phyloP scores from a whole-genome alignment of 441 rosid species.

The Gossypium gossypioides region DNA sequence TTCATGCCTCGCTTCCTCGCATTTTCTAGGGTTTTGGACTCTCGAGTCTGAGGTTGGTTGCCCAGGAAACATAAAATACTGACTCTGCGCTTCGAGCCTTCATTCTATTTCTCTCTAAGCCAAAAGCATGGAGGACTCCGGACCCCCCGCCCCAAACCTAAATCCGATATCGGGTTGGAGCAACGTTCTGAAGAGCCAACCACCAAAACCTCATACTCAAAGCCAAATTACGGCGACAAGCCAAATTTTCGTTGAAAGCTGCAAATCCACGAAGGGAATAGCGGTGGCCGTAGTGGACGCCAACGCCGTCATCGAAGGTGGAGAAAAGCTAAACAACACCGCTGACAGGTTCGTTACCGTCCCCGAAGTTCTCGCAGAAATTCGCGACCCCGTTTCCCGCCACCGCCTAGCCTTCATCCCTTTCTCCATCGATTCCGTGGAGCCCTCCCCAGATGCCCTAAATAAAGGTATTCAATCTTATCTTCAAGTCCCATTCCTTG shows the following conservation, averaged over 20 bases:
- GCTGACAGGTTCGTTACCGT: slow-evolving; percentile 78
- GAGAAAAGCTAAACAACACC: slow-evolving; percentile 39
- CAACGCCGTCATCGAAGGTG: slow-evolving; percentile 72
- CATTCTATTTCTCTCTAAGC: background rate
- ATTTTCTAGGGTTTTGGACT: background rate
- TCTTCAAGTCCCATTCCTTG: background rate
- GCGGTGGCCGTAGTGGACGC: slow-evolving; percentile 77
- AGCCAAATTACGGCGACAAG: slow-evolving; percentile 14
- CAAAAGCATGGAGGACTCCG: slow-evolving; percentile 18
- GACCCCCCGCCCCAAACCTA: slow-evolving; percentile 9
- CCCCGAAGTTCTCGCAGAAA: slow-evolving; percentile 63
- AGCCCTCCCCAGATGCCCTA: slow-evolving; percentile 75
- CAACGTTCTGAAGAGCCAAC: slow-evolving; percentile 36
- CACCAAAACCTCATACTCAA: slow-evolving; percentile 21
- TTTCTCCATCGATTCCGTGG: slow-evolving; percentile 63
- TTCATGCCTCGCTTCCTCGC: background rate
- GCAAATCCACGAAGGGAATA: slow-evolving; percentile 67
- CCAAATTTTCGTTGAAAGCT: slow-evolving; percentile 39
- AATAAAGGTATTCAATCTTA: slow-evolving; percentile 36
- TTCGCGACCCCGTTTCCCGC: slow-evolving; percentile 79
- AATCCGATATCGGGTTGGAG: slow-evolving; percentile 41
- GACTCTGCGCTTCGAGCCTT: background rate
- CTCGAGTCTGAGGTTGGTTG: background rate
- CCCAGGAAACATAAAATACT: background rate
- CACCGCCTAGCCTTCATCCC: slow-evolving; percentile 61